These are phyloP conservation scores for Pezicula radicicola DNA, from an alignment of 2,329 filamentous ascomycete genomes.

Conservation along the genomic window DNA sequence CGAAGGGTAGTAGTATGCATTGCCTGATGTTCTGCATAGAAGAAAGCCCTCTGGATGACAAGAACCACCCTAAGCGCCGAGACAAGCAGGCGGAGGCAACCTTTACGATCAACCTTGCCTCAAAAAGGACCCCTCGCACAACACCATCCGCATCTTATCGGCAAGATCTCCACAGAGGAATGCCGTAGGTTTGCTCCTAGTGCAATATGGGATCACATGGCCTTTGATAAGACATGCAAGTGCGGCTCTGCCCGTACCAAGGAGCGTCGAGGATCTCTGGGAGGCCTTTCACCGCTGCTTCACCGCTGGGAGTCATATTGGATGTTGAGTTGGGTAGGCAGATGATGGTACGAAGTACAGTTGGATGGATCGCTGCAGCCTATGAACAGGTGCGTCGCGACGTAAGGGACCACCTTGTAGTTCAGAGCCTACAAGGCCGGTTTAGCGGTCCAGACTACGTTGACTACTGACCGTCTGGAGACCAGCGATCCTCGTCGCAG, in stretches of 20 bases:
- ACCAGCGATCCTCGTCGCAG: no score
- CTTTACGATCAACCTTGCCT: not conserved
- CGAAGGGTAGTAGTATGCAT: not conserved
- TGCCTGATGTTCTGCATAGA: not conserved
- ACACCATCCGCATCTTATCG: not conserved
- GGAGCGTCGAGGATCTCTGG: slow-evolving; percentile 5
- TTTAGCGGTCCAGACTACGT: no score
- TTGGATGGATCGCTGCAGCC: no score
- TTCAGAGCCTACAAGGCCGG: no score
- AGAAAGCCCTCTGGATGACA: not conserved
- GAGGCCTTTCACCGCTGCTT: not conserved
- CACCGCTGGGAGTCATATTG: not conserved
- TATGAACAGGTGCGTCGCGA: no score
- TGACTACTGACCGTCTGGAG: no score
- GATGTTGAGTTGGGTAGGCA: not conserved
- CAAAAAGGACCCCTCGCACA: not conserved
- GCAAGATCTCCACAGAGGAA: not conserved
- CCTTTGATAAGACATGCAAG: slow-evolving; percentile 7
- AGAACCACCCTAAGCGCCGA: not conserved
- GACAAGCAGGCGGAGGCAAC: not conserved
- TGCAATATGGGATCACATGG: not conserved
- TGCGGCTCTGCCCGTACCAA: slow-evolving; percentile 14
- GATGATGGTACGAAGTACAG: no score
- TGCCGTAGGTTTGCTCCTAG: not conserved
- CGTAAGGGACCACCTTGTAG: no score